Base-by-base conservation (phyloP, 1,284 basidiomycete species). In the Takashimella tepidaria region DNA sequence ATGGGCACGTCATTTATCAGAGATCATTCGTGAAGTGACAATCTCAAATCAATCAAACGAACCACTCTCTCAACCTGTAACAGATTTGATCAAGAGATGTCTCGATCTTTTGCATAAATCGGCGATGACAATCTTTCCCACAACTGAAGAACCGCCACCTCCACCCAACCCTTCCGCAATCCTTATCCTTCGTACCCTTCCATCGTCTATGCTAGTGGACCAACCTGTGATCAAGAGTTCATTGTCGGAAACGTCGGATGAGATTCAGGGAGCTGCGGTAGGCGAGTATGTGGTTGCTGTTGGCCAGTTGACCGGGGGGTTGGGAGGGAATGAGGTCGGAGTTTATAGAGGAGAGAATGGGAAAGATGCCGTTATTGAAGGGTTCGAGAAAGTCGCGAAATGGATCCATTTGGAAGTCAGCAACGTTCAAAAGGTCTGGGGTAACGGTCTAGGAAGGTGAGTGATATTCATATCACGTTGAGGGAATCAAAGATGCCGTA, bases 371-470 rank as follows among this genome's bases (percentile, higher is more conserved):
- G 57, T 62, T 19, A 59, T 72, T 6, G 67, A 70, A 41, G 68
- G 68, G 1, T 72, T 70, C 24, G 72, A 73, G 51, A 62, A 67
- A 44, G 62, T 73, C 3, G 73, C 73, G 0, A 51, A 60, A 37
- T 74, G 73, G 73, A 72, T 76, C 41, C 68, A 73, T 22, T 56
- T 51, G 42, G 74, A 71, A 41, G 55, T 75, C 11, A 48, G 40
- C 41, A 62, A 61, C 23, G 63, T 75, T 5, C 57, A 59, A 50
- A 61, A 60, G 46, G 61, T 57, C 1, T 76, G 72, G 71, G 59
- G 63, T 8, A 44, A 53, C 8, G 66, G 66, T 13, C 21, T 68
- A 1, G 64, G 58, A 21, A 24, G 42, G 62, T 61, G 50, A 60
- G 59, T 66, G 16, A 12, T 37, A 37, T 37, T 8, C 31, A 16